Conservation (phyloP, 164 flowering plant genomes). For the Chloranthus sessilifolius region DNA sequence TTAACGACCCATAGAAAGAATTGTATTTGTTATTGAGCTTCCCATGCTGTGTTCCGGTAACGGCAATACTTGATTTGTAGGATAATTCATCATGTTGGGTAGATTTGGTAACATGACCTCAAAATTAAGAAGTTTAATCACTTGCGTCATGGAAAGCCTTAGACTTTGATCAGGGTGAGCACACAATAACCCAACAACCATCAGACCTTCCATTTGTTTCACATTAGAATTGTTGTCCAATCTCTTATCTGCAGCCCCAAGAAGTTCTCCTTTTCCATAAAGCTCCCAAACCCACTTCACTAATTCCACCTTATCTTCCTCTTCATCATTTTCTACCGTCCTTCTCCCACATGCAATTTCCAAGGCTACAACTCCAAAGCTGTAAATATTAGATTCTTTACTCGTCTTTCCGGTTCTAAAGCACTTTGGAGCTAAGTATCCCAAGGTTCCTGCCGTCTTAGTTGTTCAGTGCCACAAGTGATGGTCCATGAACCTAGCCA, state of each 20-base stretch:
- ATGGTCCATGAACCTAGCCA: conserved; percentile 57
- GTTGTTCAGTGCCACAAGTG: conserved; percentile 27
- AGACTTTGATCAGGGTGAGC: conserved; percentile 28
- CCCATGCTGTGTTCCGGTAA: too few species aligned
- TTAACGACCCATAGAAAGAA: too few species aligned
- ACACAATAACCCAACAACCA: conserved; percentile 45
- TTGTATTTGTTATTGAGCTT: too few species aligned
- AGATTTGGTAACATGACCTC: conserved; percentile 21
- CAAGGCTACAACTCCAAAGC: conserved; percentile 36
- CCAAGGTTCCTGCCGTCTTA: conserved; percentile 67
- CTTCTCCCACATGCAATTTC: conserved; percentile 34
- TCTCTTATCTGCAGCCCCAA: conserved; percentile 28
- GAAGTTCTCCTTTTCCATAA: conserved; percentile 23
- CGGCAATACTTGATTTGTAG: too few species aligned
- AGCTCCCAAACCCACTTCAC: conserved; percentile 41
- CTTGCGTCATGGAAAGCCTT: conserved; percentile 34
- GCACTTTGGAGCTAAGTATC: conserved; percentile 74
- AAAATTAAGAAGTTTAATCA: conserved; percentile 19
- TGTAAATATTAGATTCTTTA: conserved; percentile 51
- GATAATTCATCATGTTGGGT: too few species aligned
- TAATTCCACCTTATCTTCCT: conserved; percentile 13
- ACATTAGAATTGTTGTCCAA: conserved; percentile 15
- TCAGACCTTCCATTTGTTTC: conserved; percentile 23
- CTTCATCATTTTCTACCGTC: conserved; percentile 14
- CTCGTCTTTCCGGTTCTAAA: conserved; percentile 49